A percentile compares a stretch with the other conserved stretches of the same genome.
These are phyloP conservation scores for Pichia pseudocactophila DNA, from an alignment of 805 yeast species.

Conservation along the genomic window DNA sequence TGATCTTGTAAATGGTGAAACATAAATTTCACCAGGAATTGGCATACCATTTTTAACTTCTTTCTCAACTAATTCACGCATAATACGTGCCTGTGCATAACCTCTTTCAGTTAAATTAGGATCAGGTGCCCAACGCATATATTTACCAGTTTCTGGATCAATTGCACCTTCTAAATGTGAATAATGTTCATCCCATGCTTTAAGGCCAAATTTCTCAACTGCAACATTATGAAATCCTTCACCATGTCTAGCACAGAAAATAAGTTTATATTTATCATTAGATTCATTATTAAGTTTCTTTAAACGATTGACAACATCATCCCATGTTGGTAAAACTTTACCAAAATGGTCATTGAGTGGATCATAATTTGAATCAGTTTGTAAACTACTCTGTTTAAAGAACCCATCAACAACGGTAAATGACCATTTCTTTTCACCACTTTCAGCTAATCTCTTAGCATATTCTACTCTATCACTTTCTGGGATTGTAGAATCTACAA, in stretches of 20 bases:
- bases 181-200: constrained; percentile 53
- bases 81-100: constrained; percentile 43
- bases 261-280: constrained; percentile 38
- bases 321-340: constrained; percentile 34
- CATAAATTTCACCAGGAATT: constrained; percentile 46
- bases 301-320: constrained; percentile 26
- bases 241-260: constrained; percentile 58
- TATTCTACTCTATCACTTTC: constrained; percentile 12
- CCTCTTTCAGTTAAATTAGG: constrained; percentile 51
- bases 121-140: constrained; percentile 48
- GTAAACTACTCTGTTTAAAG: constrained; percentile 37
- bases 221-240: constrained; percentile 59
- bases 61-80: constrained; percentile 34
- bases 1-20: constrained; percentile 59
- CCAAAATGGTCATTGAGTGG: constrained; percentile 38
- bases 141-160: constrained; percentile 35
- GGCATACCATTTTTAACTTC: constrained; percentile 42
- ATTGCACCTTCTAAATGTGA: constrained; percentile 34
- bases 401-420: constrained; percentile 43
- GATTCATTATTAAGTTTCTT: constrained; percentile 27
- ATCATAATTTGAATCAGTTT: constrained; percentile 36
- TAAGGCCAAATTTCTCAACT: constrained; percentile 44
- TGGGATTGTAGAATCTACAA: constrained; percentile 22
- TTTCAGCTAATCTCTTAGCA: not conserved
- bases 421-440: constrained; percentile 27